Evolutionary conservation across 345 rosid species (phyloP).

Genomic region (Gynandropsis gynandra): DNA sequence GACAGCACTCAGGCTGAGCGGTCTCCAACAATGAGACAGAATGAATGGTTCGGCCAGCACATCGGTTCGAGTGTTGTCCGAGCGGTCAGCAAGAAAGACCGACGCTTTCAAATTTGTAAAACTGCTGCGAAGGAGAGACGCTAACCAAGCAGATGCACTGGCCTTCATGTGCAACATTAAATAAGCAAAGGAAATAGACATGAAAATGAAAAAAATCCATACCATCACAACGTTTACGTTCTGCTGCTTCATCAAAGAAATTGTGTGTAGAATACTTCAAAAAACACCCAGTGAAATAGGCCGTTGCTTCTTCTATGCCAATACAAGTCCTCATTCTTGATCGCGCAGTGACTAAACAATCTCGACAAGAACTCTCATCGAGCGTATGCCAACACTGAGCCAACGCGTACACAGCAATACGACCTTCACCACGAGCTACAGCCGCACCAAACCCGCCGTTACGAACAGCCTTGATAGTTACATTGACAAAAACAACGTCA

Average conservation of each 20-base stretch:
- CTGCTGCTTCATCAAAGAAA: conserved; percentile 28
- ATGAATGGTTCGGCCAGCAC: no score
- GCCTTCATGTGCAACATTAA: no score
- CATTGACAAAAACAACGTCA: conserved; percentile 29
- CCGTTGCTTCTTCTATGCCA: conserved; percentile 41
- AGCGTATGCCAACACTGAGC: conserved; percentile 71
- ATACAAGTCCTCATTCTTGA: conserved; percentile 35
- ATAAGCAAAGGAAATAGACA: neutral
- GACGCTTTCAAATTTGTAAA: no score
- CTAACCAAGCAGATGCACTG: no score
- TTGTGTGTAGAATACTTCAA: conserved; percentile 44
- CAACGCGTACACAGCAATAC: conserved; percentile 36
- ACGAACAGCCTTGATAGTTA: conserved; percentile 32
- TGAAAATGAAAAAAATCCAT: neutral
- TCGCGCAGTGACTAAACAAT: conserved; percentile 42
- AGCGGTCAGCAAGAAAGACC: no score
- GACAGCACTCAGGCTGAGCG: no score
- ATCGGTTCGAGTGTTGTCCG: no score
- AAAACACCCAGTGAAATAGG: conserved; percentile 57
- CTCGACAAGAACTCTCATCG: conserved; percentile 34
- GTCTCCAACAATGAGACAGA: no score
- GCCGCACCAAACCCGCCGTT: conserved; percentile 37
- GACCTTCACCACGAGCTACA: conserved; percentile 27
- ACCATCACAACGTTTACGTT: conserved; percentile 13
- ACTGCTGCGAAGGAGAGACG: no score